Base-by-base conservation (phyloP, 305 asterid genomes). In the Lippia alba region DNA sequence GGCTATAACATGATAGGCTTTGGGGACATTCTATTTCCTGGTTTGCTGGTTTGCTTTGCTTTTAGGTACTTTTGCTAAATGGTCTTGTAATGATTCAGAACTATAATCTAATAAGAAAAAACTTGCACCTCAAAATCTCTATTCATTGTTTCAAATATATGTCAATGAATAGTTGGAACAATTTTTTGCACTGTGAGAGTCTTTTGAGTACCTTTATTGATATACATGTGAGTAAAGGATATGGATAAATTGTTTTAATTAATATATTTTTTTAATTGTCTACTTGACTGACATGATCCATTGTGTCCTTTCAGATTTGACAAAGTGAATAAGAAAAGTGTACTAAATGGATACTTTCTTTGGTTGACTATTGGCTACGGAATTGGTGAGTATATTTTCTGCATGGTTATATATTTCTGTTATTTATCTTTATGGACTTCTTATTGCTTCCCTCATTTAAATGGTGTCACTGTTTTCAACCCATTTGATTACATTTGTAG, bases 1-100 rank as follows among this genome's bases (percentile, higher is more conserved):
- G 99, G 99, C 72, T 92, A 85, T 82, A 83, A 92, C 82, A 95
- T 95, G 98, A 89, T 95, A 77, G 99, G 99, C 53, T 92, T 95
- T 74, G 99, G 99, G 62, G 99, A 95, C 75, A 92, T 95, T 71
- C 84, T 95, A 45, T 92, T 95, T 75, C 98, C 97, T 2, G 97
- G 97, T 63, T 84, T 92, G 82, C 88, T 95, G 58, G 94, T 90
- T 74, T 87, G 91, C 70, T 95, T 95, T 78, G 84, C 97, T 58
- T 80, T 66, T 68, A 87, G 99, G 99, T 95, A 87, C 54, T 63
- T 71, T 57, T 18, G 74, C 39, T 60, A 46, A 51, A 41, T 50
- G 56, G 53, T 61, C 24, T 16, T 50, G 16, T 54, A 15, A 30
- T 61, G 58, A 40, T 53, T 56, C 44, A 56, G 19, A 39, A 24